Conservation (phyloP, 805 yeast species). For the Candida nonsorbophila region DNA sequence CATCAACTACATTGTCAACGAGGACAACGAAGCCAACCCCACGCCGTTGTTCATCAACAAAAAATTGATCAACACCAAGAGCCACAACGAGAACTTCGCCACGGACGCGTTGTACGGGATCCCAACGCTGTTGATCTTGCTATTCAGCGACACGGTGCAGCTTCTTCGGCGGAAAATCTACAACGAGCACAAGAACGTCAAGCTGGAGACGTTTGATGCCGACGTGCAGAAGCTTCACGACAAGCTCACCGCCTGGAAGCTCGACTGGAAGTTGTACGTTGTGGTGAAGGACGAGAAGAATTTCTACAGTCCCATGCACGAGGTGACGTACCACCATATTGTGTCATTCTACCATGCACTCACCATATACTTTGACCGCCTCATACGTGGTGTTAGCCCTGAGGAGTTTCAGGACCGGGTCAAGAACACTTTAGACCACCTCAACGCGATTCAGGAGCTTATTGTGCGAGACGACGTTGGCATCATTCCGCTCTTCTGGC, state of each 20-base stretch:
- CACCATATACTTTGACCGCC: conserved; percentile 63
- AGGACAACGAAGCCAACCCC: conserved; percentile 9
- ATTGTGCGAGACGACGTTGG: conserved; percentile 53
- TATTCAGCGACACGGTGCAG: conserved; percentile 70
- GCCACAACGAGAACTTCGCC: conserved; percentile 55
- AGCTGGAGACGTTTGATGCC: too few species aligned
- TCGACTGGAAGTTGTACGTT: conserved; percentile 63
- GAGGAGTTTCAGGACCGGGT: conserved; percentile 58
- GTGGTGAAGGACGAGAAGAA: conserved; percentile 15
- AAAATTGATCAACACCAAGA: conserved; percentile 39
- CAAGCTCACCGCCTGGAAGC: conserved; percentile 57
- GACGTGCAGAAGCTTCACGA: conserved; percentile 29
- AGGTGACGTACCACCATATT: conserved; percentile 75
- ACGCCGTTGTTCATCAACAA: conserved; percentile 39
- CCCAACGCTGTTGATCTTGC: conserved; percentile 70
- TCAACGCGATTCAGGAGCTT: conserved; percentile 56
- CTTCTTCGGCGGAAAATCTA: conserved; percentile 58
- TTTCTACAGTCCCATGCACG: conserved; percentile 52
- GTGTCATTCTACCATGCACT: conserved; percentile 73
- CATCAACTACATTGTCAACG: conserved; percentile 16
- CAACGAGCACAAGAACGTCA: conserved; percentile 31
- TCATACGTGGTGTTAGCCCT: conserved; percentile 53
- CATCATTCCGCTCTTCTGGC: conserved; percentile 79
- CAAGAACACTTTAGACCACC: conserved; percentile 53
- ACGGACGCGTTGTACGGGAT: conserved; percentile 81